A percentile compares a stretch with the other conserved stretches of the same genome.
Evolutionary conservation across 352 stramenopile species (phyloP).

Genomic region (Phytophthora quininea): DNA sequence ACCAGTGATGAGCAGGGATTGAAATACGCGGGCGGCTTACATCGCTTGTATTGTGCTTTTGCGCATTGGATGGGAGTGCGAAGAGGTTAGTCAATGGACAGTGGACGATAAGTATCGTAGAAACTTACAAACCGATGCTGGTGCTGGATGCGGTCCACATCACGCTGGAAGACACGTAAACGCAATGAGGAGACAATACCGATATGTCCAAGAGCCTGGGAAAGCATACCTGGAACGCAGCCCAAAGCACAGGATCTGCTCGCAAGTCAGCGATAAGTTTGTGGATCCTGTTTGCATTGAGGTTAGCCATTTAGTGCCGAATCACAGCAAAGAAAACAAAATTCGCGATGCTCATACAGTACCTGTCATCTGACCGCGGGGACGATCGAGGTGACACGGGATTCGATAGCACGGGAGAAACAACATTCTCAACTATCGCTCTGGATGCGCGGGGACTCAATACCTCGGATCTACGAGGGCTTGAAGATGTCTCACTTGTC

Average conservation of each 20-base stretch:
- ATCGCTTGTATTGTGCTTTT: constrained; percentile 50
- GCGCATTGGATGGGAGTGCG: background rate
- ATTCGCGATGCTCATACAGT: background rate
- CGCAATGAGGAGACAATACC: background rate
- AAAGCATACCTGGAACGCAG: constrained; percentile 51
- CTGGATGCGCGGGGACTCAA: constrained; percentile 20
- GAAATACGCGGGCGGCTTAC: constrained; percentile 12
- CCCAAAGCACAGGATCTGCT: constrained; percentile 57
- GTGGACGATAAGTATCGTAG: background rate
- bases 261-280: constrained; percentile 62
- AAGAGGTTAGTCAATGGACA: background rate
- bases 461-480: constrained; percentile 13
- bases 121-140: constrained; percentile 44
- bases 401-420: constrained; percentile 6
- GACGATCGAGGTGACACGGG: constrained; percentile 13
- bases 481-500: constrained; percentile 6
- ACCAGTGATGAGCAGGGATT: background rate
- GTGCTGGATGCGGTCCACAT: constrained; percentile 47
- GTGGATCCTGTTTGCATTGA: constrained; percentile 45
- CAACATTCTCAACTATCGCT: background rate
- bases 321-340: too few species aligned
- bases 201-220: background rate
- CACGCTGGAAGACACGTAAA: constrained; percentile 26
- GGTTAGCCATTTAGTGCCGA: background rate
- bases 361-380: constrained; percentile 32